phyloP scores from a whole-genome alignment of 2,329 filamentous ascomycete species.

The Cordyceps fumosorosea region DNA sequence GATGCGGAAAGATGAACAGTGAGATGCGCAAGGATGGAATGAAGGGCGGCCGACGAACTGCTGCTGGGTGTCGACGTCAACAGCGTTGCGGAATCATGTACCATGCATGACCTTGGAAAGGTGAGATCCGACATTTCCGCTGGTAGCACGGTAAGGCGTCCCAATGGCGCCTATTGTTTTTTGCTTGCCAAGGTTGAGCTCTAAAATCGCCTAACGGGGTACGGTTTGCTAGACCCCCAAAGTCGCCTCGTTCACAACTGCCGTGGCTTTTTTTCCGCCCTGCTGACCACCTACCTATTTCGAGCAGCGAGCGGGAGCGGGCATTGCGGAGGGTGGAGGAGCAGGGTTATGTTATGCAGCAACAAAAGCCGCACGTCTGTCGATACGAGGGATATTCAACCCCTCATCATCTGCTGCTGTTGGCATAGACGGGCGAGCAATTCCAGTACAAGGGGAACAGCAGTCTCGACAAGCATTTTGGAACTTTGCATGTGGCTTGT shows the following conservation, averaged over 20 bases:
- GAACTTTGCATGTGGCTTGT: background rate
- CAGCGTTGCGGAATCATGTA: background rate
- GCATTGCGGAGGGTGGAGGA: background rate
- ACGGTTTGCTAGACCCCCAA: background rate
- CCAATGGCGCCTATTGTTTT: constrained; percentile 1
- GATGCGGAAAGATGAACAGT: background rate
- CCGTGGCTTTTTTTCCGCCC: background rate
- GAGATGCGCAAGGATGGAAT: background rate
- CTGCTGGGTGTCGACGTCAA: background rate
- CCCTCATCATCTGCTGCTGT: background rate
- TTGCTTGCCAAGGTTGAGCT: background rate
- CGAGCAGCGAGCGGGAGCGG: background rate
- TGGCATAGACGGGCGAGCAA: background rate
- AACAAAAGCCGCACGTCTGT: background rate
- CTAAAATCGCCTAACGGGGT: background rate
- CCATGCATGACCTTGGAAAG: constrained; percentile 3
- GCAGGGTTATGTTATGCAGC: background rate
- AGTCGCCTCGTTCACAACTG: constrained; percentile 3
- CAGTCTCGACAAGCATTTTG: background rate
- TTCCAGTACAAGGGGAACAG: background rate
- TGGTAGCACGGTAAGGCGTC: background rate
- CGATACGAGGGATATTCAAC: background rate
- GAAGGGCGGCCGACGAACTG: background rate
- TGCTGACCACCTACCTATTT: constrained; percentile 9
- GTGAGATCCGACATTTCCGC: constrained; percentile 4